phyloP scores from a whole-genome alignment of 306 rosid species.

The Lablab purpureus region DNA sequence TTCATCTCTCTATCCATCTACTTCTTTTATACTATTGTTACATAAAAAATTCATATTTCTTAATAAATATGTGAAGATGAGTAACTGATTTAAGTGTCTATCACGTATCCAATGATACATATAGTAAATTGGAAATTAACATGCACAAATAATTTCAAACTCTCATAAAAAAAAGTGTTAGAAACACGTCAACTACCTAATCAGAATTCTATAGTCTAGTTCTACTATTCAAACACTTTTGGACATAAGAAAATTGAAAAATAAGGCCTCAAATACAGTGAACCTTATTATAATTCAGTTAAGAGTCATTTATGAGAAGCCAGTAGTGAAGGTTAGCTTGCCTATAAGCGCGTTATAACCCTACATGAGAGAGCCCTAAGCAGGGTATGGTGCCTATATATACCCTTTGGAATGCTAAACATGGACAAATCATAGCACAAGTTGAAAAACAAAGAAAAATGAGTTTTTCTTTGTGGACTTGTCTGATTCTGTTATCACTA shows the following conservation, averaged over 20 bases:
- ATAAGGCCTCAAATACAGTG: background rate
- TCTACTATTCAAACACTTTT: background rate
- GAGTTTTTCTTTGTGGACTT: slow-evolving; percentile 49
- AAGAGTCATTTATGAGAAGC: slow-evolving; percentile 18
- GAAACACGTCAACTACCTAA: background rate
- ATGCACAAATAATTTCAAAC: too few species aligned
- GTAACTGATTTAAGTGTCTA: too few species aligned
- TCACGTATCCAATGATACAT: too few species aligned
- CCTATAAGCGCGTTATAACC: slow-evolving; percentile 27
- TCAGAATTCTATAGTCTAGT: background rate
- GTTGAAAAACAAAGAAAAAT: slow-evolving; percentile 36
- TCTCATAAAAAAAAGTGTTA: too few species aligned
- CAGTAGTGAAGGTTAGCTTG: slow-evolving; percentile 11
- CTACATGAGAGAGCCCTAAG: slow-evolving; percentile 21
- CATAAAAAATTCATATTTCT: too few species aligned
- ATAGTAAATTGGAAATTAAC: too few species aligned
- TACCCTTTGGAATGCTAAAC: background rate
- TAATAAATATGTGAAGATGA: too few species aligned
- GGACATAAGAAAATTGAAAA: background rate
- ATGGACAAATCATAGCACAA: slow-evolving; percentile 18
- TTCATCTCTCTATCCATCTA: too few species aligned
- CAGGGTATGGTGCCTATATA: slow-evolving; percentile 40
- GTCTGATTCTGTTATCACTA: slow-evolving; percentile 47
- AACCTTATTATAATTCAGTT: background rate
- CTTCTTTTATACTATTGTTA: too few species aligned